These are phyloP conservation scores for Talaromyces sp. DNA, from an alignment of 2,329 filamentous ascomycete genomes.

Conservation along the genomic window DNA sequence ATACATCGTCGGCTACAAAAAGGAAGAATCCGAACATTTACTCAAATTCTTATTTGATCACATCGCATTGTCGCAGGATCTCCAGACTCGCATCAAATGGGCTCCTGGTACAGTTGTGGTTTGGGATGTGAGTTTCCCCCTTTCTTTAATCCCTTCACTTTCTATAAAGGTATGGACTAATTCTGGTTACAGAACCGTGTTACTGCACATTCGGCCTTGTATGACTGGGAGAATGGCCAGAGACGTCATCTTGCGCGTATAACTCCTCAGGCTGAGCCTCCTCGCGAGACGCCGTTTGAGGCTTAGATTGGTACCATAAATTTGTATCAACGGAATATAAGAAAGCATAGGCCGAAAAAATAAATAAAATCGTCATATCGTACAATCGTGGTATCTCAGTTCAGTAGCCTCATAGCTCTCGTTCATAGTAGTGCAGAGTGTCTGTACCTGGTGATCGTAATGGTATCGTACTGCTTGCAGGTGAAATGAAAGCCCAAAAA, in stretches of 20 bases:
- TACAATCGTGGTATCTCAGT: not conserved
- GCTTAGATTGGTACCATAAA: conserved; percentile 16
- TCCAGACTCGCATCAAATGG: conserved; percentile 75
- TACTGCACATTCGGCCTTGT: conserved; percentile 71
- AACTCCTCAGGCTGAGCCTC: conserved; percentile 76
- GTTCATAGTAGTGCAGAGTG: not conserved
- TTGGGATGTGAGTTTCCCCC: conserved; percentile 59
- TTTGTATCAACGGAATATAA: no score
- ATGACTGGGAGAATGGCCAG: conserved; percentile 78
- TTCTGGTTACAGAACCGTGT: conserved; percentile 58
- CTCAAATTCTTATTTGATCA: conserved; percentile 76
- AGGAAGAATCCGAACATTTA: conserved; percentile 76
- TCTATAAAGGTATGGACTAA: not conserved
- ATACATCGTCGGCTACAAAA: conserved; percentile 76
- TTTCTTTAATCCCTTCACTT: not conserved
- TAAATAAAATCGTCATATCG: not conserved
- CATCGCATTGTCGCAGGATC: conserved; percentile 66
- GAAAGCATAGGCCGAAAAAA: no score
- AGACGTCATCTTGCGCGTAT: conserved; percentile 76
- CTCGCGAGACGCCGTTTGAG: conserved; percentile 65
- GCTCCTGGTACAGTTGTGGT: conserved; percentile 74
- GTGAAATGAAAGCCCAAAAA: not conserved
- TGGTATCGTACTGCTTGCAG: not conserved
- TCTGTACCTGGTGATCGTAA: not conserved
- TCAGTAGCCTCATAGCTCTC: not conserved